Percentiles rank a stretch among this genome's conserved stretches.
These are phyloP conservation scores for Xeromyces bisporus DNA, from an alignment of 495 filamentous ascomycete species.

Conservation along the genomic window DNA sequence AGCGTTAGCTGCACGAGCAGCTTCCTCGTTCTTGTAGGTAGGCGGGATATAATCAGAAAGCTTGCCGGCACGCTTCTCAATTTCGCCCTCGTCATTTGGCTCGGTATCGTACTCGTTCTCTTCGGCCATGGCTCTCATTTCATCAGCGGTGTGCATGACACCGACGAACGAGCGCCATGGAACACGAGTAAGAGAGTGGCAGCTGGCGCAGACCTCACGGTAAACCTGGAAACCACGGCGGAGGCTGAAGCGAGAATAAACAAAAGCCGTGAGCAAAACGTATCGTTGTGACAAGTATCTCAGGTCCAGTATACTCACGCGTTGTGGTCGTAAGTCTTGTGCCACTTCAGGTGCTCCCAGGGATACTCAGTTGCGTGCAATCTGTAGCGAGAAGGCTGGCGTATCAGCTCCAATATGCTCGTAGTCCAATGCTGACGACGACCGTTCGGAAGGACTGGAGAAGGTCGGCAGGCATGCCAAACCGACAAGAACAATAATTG, in stretches of 20 bases:
- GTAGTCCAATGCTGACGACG: too few species aligned
- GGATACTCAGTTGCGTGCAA: conserved; percentile 85
- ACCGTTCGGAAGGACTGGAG: too few species aligned
- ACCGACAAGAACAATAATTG: too few species aligned
- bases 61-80: conserved; percentile 96
- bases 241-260: conserved; percentile 42
- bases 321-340: conserved; percentile 92
- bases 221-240: conserved; percentile 99
- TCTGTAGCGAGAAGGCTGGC: conserved; percentile 29
- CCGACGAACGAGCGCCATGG: conserved; percentile 90
- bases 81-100: conserved; percentile 94
- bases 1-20: conserved; percentile 93
- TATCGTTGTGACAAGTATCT: too few species aligned
- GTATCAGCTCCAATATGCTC: conserved; percentile 3
- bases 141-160: conserved; percentile 82
- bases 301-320: too few species aligned
- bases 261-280: conserved; percentile 8
- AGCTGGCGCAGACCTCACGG: conserved; percentile 93
- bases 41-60: conserved; percentile 89
- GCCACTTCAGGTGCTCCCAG: conserved; percentile 82
- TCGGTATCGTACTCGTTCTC: conserved; percentile 98
- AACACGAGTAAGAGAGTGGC: conserved; percentile 88
- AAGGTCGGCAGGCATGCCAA: too few species aligned
- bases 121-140: conserved; percentile 92
- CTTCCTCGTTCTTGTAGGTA: conserved; percentile 98